Evolutionary conservation across 176 grass and related monocot species (phyloP), one percentile per base, ranked within the genome.

Genomic region (Melocanna baccifera): DNA sequence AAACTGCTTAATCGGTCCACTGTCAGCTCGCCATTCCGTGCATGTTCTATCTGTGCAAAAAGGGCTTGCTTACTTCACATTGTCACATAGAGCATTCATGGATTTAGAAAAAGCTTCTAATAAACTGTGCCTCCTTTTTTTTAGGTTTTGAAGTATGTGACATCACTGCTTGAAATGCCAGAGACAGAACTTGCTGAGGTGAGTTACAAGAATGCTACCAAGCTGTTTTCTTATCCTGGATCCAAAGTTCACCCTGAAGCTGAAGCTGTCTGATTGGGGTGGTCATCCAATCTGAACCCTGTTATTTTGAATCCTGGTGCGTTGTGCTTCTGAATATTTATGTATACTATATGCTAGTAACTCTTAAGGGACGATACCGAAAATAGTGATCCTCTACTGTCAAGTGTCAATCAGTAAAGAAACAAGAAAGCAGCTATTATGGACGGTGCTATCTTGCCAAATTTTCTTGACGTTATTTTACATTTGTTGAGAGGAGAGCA

Each of bases 191-290:
- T 98, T 77, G 91, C 93, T 0, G 93, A 94, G 41, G 6, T 92
- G 67, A 94, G 91, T 70, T 98, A 86, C 78, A 90, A 84, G 75
- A 98, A 98, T 79, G 91, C 93, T 20, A 77, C 57, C 45, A 90
- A 87, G 37, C 79, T 98, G 41, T 98, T 98, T 75, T 90, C 91
- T 26, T 98, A 92, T 85, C 96, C 88, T 85, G 86, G 93, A 81
- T 95, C 96, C n/a, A 98, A 94, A 85, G 63, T 94, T 79, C 46
- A 75, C 50, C 20, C 8, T 40, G 77, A 95, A 58, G 59, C 45
- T 68, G 77, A 86, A 88, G 30, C 40, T 25, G 55, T 71, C 23
- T 91, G 73, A 80, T 39, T 20, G 66, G 2, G 18, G 12, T 72
- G 51, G 30, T 45, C 69, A 55, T 20, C 68, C 16, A 51, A 55